A percentile compares a stretch with the other conserved stretches of the same genome.
These are phyloP conservation scores for Ophiocordyceps camponoti-floridani DNA, from an alignment of 2,329 filamentous ascomycete genomes.

Conservation along the genomic window DNA sequence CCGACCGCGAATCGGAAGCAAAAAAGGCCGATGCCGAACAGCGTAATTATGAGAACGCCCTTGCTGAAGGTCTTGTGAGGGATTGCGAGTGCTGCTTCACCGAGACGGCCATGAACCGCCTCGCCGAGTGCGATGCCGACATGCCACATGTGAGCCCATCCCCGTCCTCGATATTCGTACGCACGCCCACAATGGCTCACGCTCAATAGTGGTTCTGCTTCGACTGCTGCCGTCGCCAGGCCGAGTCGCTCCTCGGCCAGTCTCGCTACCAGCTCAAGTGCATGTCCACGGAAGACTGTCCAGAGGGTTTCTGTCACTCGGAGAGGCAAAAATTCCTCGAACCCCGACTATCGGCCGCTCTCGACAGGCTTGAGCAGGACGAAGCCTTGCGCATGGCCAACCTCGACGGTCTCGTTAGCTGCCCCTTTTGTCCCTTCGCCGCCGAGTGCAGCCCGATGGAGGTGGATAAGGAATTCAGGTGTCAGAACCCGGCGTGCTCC, in stretches of 20 bases:
- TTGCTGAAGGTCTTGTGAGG: slow-evolving; percentile 29
- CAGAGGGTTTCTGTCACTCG: slow-evolving; percentile 35
- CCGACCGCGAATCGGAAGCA: slow-evolving; percentile 13
- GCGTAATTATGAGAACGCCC: slow-evolving; percentile 22
- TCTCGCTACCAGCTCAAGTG: slow-evolving; percentile 52
- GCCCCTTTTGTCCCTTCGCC: slow-evolving; percentile 70
- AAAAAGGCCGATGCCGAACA: slow-evolving; percentile 14
- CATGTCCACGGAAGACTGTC: slow-evolving; percentile 51
- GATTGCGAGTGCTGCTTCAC: slow-evolving; percentile 63
- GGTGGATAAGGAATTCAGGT: slow-evolving; percentile 55
- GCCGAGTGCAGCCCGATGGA: slow-evolving; percentile 52
- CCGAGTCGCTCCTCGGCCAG: slow-evolving; percentile 50
- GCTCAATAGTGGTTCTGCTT: slow-evolving; percentile 43
- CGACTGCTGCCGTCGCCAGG: slow-evolving; percentile 44
- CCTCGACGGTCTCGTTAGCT: slow-evolving; percentile 55
- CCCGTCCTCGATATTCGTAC: not conserved
- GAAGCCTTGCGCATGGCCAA: slow-evolving; percentile 49
- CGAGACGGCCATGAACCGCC: slow-evolving; percentile 46
- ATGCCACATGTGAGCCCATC: slow-evolving; percentile 24
- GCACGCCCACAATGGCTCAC: slow-evolving; percentile 3
- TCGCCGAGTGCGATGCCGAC: slow-evolving; percentile 47
- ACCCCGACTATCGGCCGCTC: slow-evolving; percentile 35
- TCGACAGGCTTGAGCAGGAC: slow-evolving; percentile 57
- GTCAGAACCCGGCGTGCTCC: slow-evolving; percentile 46
- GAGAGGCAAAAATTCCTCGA: slow-evolving; percentile 41